Evolutionary conservation across 768 basidiomycete species (phyloP).

Genomic region (Phlebiopsis gigantea): DNA sequence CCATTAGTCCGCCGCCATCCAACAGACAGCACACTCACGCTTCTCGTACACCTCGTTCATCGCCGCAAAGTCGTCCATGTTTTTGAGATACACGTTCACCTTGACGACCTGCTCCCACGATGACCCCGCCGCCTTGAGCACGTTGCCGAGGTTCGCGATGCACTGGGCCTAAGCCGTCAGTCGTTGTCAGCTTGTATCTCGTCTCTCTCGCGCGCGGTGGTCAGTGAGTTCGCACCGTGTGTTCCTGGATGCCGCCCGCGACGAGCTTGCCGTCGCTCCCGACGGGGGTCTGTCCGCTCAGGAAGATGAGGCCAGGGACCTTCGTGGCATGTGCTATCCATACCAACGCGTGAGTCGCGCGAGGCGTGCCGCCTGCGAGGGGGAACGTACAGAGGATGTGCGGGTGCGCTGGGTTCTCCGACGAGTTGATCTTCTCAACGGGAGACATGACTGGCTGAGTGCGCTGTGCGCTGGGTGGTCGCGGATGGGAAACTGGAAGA

Average conservation of each 20-base stretch:
- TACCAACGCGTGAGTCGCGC: background rate
- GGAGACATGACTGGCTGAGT: slow-evolving; percentile 32
- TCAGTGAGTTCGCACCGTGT: slow-evolving; percentile 39
- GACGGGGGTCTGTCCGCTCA: slow-evolving; percentile 56
- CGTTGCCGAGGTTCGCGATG: slow-evolving; percentile 48
- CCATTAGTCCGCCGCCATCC: background rate
- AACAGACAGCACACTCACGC: slow-evolving; percentile 29
- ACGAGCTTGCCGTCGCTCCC: slow-evolving; percentile 44
- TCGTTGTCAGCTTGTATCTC: background rate
- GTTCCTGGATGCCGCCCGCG: slow-evolving; percentile 51
- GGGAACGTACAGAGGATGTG: slow-evolving; percentile 50
- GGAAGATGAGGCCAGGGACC: slow-evolving; percentile 51
- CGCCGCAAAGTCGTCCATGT: slow-evolving; percentile 50
- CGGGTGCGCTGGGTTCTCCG: slow-evolving; percentile 37
- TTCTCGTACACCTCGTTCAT: slow-evolving; percentile 55
- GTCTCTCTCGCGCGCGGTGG: background rate
- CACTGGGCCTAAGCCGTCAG: slow-evolving; percentile 42
- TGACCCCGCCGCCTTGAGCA: slow-evolving; percentile 48
- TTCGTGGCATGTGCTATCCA: slow-evolving; percentile 51
- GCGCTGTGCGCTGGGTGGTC: background rate
- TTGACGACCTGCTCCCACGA: slow-evolving; percentile 54
- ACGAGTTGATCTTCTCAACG: slow-evolving; percentile 51
- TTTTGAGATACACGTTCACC: slow-evolving; percentile 57
- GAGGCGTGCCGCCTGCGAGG: slow-evolving; percentile 6
- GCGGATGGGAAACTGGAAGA: background rate